Evolutionary conservation across 805 yeast genomes (phyloP), one percentile per base, ranked within the genome.

Genomic region (Candida saitoana): DNA sequence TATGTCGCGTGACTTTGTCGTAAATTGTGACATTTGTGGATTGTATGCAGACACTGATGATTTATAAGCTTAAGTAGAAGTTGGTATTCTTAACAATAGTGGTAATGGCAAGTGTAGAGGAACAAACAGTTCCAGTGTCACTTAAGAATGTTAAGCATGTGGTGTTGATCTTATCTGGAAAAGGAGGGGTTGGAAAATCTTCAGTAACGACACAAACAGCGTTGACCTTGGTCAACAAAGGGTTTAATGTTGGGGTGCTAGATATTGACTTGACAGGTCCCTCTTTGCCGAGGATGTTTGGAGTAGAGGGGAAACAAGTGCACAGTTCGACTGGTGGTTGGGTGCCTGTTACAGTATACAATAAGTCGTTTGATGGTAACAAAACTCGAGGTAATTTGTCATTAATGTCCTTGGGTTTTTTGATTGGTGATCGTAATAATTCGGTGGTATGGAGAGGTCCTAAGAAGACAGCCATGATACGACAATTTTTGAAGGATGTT

Each of bases 401-500:
- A 19, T 74, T 90, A 35, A 88, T 91, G 84, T 87, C 96, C 3
- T 62, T 93, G 11, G 99, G 98, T 5, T 93, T 93, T 57, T 63
- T 93, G 39, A 64, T 93, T 5, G 82, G 84, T 18, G 83, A 87
- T 55, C 65, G 98, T 47, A 95, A 95, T 19, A 87, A 84, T 54
- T 81, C 95, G 18, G 93, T 93, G 14, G 97, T 93, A 7, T 93
- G 99, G 99, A 73, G 98, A 56, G 99, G 99, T 0, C 99, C 99
- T 2, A 89, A 91, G 63, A 93, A 95, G 59, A 90, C 97, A 0
- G 96, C 97, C 11, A 93, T 93, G 98, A 86, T 93, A 29, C 77
- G 90, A 47, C 99, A 93, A 65, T 91, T 93, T 57, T 69, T 95
- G 33, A 77, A 79, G 46, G 98, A 93, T 59, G 96, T 91, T 2